Evolutionary conservation across 2,329 filamentous ascomycete species (phyloP), one percentile per base, ranked within the genome.

Genomic region (Colletotrichum gloeosporioides): DNA sequence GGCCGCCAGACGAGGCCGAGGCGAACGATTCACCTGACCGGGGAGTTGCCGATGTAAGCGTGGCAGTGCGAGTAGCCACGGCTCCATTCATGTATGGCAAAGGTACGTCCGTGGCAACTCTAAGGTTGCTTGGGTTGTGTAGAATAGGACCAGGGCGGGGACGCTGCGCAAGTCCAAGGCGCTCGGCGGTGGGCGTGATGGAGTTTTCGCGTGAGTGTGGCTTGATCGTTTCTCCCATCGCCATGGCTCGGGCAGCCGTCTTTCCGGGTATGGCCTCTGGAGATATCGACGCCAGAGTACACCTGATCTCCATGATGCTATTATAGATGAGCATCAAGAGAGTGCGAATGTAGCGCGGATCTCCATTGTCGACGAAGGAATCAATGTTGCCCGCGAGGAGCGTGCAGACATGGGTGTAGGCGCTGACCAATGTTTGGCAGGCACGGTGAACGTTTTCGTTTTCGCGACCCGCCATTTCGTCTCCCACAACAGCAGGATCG

Each of bases 11-110:
- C 15, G 83, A 85, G 73, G 88, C 87, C 0, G 93, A 92, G 3
- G 88, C 89, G 82, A 97, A 98, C 0, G 95, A 95, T 80, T 98
- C 95, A 59, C 93, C 94, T 9, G 95, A 98, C 29, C 95, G 92
- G 62, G 95, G 95, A 1, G 95, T 98, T n/a, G 89, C 90, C 78
- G 86, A 92, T 71, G 83, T 90, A 83, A 89, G 86, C 4, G 88
- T 89, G 3, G 89, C 88, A 32, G 89, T 89, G 27, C 91, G 88
- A 16, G 86, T 81, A 29, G 79, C 81, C 9, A 27, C 65, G 8
- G 31, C 29, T n/a, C 69, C 73, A 75, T 90, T 90, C 70, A 89
- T 82, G 67, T 88, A 90, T 1, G 88, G 85, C 36, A 85, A 80
- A 31, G 86, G 83, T 9, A 90, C 87, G 77, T 92, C 90, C 1